Percentiles rank a stretch among this genome's conserved stretches.
These are phyloP conservation scores for Saccharomyces hybrid DNA, from an alignment of 1,139 yeast genomes.

Conservation along the genomic window DNA sequence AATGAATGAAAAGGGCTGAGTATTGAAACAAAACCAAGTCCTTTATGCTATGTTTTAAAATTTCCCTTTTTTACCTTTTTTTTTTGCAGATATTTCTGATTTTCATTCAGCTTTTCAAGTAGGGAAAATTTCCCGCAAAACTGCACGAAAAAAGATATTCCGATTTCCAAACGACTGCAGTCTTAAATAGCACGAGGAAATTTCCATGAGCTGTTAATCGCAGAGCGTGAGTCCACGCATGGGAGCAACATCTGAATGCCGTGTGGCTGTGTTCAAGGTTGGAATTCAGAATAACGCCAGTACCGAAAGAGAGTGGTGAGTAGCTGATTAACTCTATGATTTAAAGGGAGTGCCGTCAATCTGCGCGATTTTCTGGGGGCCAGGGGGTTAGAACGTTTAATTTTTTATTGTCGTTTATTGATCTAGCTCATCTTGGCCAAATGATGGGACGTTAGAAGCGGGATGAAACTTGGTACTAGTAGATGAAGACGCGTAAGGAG, in stretches of 20 bases:
- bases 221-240: not conserved
- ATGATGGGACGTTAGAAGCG: conserved; percentile 22
- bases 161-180: not conserved
- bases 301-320: not conserved
- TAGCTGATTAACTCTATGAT: not conserved
- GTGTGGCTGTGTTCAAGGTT: not conserved
- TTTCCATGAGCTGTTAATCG: not conserved
- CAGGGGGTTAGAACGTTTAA: not conserved
- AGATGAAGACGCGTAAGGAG: not conserved
- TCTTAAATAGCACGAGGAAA: not conserved
- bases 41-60: not conserved
- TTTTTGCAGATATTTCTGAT: not conserved
- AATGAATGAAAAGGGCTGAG: not conserved
- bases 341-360: not conserved
- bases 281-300: not conserved
- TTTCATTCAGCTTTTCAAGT: not conserved
- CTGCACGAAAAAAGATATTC: conserved; percentile 4
- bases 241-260: not conserved
- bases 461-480: not conserved
- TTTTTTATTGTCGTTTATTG: conserved; percentile 4
- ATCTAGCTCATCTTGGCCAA: conserved; percentile 29
- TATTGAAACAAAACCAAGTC: not conserved
- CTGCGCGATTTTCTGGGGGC: not conserved
- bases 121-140: conserved; percentile 2
- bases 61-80: not conserved